These are phyloP conservation scores for Daldinia concentrica DNA, from an alignment of 495 filamentous ascomycete species.

Conservation along the genomic window DNA sequence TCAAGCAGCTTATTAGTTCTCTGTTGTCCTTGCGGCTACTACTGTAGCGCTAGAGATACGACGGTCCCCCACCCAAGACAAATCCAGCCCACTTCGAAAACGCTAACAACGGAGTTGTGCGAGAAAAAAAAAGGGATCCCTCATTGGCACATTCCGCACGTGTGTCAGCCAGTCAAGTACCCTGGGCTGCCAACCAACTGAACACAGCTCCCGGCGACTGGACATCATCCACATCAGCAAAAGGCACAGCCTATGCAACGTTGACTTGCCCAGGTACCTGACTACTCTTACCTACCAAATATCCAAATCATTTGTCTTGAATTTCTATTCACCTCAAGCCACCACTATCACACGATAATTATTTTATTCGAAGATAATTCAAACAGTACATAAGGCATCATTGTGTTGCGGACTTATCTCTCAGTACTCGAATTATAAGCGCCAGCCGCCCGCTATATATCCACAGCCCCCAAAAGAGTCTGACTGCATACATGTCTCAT, in stretches of 20 bases:
- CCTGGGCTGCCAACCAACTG: conserved; percentile 26
- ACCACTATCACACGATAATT: conserved; percentile 35
- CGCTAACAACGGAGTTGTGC: conserved; percentile 39
- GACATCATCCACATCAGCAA: conserved; percentile 44
- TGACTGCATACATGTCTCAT: conserved; percentile 36
- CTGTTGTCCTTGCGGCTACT: conserved; percentile 26
- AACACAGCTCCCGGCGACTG: conserved; percentile 39
- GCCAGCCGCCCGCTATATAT: conserved; percentile 16
- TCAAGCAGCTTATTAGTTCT: conserved; percentile 14
- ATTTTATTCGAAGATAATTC: conserved; percentile 21
- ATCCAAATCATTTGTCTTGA: conserved; percentile 22
- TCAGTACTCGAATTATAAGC: conserved; percentile 3
- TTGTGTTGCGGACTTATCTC: conserved; percentile 20
- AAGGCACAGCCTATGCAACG: conserved; percentile 43
- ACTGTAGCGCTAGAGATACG: conserved; percentile 35
- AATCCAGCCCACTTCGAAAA: conserved; percentile 35
- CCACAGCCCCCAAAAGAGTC: conserved; percentile 21
- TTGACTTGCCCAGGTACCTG: conserved; percentile 43
- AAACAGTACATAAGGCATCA: conserved; percentile 9
- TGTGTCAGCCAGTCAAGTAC: conserved; percentile 35
- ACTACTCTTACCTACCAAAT: conserved; percentile 32
- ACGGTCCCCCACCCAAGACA: conserved; percentile 22
- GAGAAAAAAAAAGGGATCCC: conserved; percentile 29
- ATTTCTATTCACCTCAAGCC: conserved; percentile 24
- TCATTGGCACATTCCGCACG: conserved; percentile 33